A percentile compares a stretch with the other conserved stretches of the same genome.
phyloP scores from a whole-genome alignment of 2,329 filamentous ascomycete species.

The Penicillium brasilianum region DNA sequence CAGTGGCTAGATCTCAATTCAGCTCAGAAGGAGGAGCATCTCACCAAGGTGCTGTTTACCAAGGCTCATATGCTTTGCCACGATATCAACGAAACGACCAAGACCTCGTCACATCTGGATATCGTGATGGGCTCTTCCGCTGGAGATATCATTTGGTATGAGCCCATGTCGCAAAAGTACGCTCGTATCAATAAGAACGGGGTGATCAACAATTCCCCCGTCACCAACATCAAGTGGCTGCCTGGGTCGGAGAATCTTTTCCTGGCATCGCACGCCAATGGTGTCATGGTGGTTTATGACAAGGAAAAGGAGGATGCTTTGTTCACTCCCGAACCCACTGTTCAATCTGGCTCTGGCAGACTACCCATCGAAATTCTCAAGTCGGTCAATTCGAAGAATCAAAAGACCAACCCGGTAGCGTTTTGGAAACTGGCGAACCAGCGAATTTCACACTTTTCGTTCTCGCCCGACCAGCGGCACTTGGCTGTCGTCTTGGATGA shows the following conservation, averaged over 20 bases:
- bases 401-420: conserved; percentile 90
- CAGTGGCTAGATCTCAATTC: conserved; percentile 94
- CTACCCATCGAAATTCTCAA: conserved; percentile 74
- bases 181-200: conserved; percentile 96
- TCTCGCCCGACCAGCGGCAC: conserved; percentile 86
- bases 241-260: conserved; percentile 94
- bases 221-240: conserved; percentile 89
- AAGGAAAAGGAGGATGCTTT: conserved; percentile 92
- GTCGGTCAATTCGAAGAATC: conserved; percentile 90
- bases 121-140: conserved; percentile 95
- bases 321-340: conserved; percentile 69
- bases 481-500: conserved; percentile 91
- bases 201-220: conserved; percentile 81
- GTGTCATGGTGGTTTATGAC: conserved; percentile 89
- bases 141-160: conserved; percentile 98
- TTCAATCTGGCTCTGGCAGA: conserved; percentile 33
- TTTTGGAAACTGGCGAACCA: conserved; percentile 93
- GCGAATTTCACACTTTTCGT: conserved; percentile 86
- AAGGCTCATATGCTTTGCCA: conserved; percentile 95
- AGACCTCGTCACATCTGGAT: conserved; percentile 79
- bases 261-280: conserved; percentile 89
- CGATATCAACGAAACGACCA: conserved; percentile 85
- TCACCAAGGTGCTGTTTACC: conserved; percentile 96
- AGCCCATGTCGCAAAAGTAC: conserved; percentile 95
- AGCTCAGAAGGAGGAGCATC: conserved; percentile 72